phyloP scores from a whole-genome alignment of 805 yeast genomes.

The Cyberlindnera nakhonratchasimensis region DNA sequence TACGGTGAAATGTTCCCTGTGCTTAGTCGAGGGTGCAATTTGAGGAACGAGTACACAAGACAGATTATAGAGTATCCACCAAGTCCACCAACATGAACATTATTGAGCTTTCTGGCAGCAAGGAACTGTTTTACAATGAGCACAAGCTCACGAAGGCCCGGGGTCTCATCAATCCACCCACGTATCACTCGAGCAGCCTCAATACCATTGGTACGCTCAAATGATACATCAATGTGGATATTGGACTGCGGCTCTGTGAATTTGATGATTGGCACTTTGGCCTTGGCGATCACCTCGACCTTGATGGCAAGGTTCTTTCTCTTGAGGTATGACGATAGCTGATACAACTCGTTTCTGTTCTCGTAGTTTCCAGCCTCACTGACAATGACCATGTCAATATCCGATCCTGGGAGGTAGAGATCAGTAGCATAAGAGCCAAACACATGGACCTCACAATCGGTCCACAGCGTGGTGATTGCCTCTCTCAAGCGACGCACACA shows the following conservation, averaged over 20 bases:
- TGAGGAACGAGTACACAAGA: constrained; percentile 72
- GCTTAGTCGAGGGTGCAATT: constrained; percentile 72
- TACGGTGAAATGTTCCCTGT: constrained; percentile 62
- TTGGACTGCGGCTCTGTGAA: constrained; percentile 69
- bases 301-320: constrained; percentile 58
- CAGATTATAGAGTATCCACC: constrained; percentile 96
- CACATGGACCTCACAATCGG: constrained; percentile 72
- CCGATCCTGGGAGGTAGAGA: constrained; percentile 89
- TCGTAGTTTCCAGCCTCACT: constrained; percentile 58
- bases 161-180: constrained; percentile 66
- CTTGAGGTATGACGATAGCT: constrained; percentile 67
- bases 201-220: constrained; percentile 79
- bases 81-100: constrained; percentile 89
- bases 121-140: constrained; percentile 82
- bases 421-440: constrained; percentile 96
- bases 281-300: constrained; percentile 82
- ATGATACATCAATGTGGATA: constrained; percentile 84
- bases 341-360: constrained; percentile 62
- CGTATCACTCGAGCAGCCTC: constrained; percentile 77
- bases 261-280: constrained; percentile 92
- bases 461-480: constrained; percentile 61
- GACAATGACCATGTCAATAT: constrained; percentile 87
- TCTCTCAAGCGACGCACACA: constrained; percentile 59
- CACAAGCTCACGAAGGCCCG: constrained; percentile 80
- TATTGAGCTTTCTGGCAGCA: constrained; percentile 70